Conservation (phyloP, 1,284 basidiomycete genomes). For the Ceratobasidium theobromae region DNA sequence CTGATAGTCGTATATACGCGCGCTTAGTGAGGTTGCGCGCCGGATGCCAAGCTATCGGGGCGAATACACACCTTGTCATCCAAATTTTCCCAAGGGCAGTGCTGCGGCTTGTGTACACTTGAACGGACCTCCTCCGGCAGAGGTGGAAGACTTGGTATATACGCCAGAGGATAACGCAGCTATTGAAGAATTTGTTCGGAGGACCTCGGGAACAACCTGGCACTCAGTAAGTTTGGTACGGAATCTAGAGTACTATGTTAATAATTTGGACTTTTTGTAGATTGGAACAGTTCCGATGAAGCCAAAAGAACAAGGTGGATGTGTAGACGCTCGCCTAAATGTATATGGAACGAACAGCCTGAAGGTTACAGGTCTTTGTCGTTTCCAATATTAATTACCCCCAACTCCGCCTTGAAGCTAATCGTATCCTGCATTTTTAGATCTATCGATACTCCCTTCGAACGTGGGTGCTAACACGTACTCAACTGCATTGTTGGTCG, state of each 20-base stretch:
- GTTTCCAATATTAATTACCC: not conserved
- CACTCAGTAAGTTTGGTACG: conserved; percentile 37
- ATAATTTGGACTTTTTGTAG: conserved; percentile 42
- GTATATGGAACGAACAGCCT: conserved; percentile 62
- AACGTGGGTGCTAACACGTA: conserved; percentile 27
- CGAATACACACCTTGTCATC: conserved; percentile 51
- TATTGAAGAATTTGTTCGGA: conserved; percentile 50
- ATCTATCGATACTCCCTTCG: conserved; percentile 13
- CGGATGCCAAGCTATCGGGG: conserved; percentile 60
- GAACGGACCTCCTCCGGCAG: conserved; percentile 47
- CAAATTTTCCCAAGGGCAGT: conserved; percentile 52
- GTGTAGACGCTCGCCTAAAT: conserved; percentile 61
- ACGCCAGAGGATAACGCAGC: conserved; percentile 56
- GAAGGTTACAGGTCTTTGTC: conserved; percentile 54
- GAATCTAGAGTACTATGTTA: conserved; percentile 33
- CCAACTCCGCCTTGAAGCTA: not conserved
- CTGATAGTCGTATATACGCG: not conserved
- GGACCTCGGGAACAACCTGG: conserved; percentile 39
- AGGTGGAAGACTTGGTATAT: conserved; percentile 53
- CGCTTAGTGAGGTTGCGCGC: conserved; percentile 53
- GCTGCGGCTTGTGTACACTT: conserved; percentile 46
- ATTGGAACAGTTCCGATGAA: conserved; percentile 71
- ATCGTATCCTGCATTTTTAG: not conserved
- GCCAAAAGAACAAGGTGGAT: conserved; percentile 55
- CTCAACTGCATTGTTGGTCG: conserved; percentile 13